A percentile compares a stretch with the other conserved stretches of the same genome.
These are phyloP conservation scores for Haberlea rhodopensis DNA, from an alignment of 257 asterid species.

Conservation along the genomic window DNA sequence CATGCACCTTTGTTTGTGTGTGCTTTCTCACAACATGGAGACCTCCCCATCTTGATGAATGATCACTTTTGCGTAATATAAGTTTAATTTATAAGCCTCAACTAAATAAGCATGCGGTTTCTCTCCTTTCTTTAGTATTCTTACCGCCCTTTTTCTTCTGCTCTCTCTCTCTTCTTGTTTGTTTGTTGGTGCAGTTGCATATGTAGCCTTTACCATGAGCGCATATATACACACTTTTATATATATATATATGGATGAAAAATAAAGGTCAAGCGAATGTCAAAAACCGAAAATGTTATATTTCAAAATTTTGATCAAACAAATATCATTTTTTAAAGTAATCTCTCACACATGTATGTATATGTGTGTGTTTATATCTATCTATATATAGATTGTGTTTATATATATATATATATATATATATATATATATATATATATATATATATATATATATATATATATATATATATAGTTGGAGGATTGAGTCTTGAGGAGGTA, in stretches of 20 bases:
- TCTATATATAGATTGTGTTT: too few species aligned
- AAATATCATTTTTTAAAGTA: too few species aligned
- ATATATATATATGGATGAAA: conserved; percentile 47
- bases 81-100: too few species aligned
- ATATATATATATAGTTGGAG: conserved; percentile 54
- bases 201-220: too few species aligned
- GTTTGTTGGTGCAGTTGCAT: not conserved
- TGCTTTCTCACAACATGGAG: conserved; percentile 98
- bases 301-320: too few species aligned
- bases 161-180: not conserved
- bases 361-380: too few species aligned
- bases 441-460: not conserved
- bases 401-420: conserved; percentile 3
- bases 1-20: conserved; percentile 98
- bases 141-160: not conserved
- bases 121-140: not conserved
- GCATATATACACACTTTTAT: not conserved
- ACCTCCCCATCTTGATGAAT: conserved; percentile 64
- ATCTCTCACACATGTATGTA: too few species aligned
- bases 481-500: conserved; percentile 36
- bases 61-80: not conserved
- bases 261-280: too few species aligned
- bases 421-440: conserved; percentile 23
- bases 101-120: not conserved
- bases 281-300: too few species aligned